Conservation (phyloP, 1,139 yeast genomes). For the Scheffersomyces lignicola region DNA sequence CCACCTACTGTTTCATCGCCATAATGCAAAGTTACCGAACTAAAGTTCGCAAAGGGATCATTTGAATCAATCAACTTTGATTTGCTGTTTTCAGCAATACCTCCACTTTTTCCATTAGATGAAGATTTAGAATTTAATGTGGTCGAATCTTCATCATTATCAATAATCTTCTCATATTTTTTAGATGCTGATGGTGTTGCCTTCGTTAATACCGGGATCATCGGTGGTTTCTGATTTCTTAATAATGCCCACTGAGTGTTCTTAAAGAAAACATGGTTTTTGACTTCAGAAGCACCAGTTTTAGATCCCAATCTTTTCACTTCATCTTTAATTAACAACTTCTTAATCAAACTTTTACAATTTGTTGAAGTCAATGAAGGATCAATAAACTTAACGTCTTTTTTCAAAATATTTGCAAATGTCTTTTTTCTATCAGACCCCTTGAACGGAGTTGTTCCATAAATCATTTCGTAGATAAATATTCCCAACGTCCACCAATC, state of each 20-base stretch:
- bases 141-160: conserved; percentile 10
- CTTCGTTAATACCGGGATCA: conserved; percentile 83
- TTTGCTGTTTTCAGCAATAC: conserved; percentile 22
- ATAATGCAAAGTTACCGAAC: conserved; percentile 86
- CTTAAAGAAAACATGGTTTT: conserved; percentile 87
- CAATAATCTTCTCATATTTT: conserved; percentile 18
- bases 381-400: conserved; percentile 75
- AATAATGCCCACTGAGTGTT: conserved; percentile 92
- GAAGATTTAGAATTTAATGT: neutral
- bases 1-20: conserved; percentile 40
- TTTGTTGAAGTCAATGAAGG: conserved; percentile 58
- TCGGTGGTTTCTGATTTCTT: conserved; percentile 90
- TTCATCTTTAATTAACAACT: conserved; percentile 85
- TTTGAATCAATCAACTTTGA: conserved; percentile 26
- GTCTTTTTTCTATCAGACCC: conserved; percentile 87
- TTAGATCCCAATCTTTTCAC: conserved; percentile 83
- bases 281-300: conserved; percentile 92
- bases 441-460: conserved; percentile 94
- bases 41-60: conserved; percentile 88
- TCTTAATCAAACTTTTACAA: conserved; percentile 78
- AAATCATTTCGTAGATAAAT: conserved; percentile 87
- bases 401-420: conserved; percentile 80
- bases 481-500: conserved; percentile 99
- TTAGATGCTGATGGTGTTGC: conserved; percentile 21
- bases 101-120: neutral